phyloP scores from a whole-genome alignment of 2,329 filamentous ascomycete genomes.

The Bipolaris zeicola region DNA sequence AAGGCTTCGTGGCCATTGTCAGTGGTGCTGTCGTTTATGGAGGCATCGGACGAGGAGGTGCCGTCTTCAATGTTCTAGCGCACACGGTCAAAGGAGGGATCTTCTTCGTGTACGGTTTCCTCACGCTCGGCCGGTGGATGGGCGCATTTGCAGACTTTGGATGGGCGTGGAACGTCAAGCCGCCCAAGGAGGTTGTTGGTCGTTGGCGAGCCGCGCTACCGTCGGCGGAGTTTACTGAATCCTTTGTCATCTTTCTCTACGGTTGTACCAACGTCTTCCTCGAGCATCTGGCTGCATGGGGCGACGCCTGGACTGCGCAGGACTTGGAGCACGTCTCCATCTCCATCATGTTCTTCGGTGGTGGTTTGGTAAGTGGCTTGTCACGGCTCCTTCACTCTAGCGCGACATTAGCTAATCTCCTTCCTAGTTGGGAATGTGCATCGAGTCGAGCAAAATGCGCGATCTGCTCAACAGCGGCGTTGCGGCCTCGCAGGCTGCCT shows the following conservation, averaged over 20 bases:
- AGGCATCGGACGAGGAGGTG: conserved; percentile 75
- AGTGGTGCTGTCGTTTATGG: conserved; percentile 78
- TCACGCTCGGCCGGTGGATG: conserved; percentile 87
- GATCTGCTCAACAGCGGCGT: conserved; percentile 65
- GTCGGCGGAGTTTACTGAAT: conserved; percentile 88
- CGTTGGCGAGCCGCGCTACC: conserved; percentile 68
- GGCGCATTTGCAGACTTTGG: conserved; percentile 89
- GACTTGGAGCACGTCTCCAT: conserved; percentile 94
- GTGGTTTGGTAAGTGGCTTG: conserved; percentile 71
- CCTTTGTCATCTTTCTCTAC: conserved; percentile 87
- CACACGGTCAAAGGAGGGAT: conserved; percentile 95
- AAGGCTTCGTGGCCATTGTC: conserved; percentile 75
- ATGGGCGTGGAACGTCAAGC: conserved; percentile 94
- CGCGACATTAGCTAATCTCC: conserved; percentile 31
- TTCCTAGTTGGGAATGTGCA: conserved; percentile 73
- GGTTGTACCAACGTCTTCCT: conserved; percentile 90
- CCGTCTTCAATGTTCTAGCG: conserved; percentile 82
- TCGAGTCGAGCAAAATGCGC: conserved; percentile 72
- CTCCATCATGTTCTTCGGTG: conserved; percentile 90
- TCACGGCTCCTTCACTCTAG: conserved; percentile 6
- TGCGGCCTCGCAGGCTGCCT: conserved; percentile 42
- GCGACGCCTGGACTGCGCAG: conserved; percentile 71
- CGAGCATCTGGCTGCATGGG: conserved; percentile 80
- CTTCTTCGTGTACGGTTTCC: conserved; percentile 89
- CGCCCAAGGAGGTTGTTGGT: conserved; percentile 61